These are phyloP conservation scores for Pseudofabraea citricarpa DNA, from an alignment of 2,329 filamentous ascomycete genomes.

Conservation along the genomic window DNA sequence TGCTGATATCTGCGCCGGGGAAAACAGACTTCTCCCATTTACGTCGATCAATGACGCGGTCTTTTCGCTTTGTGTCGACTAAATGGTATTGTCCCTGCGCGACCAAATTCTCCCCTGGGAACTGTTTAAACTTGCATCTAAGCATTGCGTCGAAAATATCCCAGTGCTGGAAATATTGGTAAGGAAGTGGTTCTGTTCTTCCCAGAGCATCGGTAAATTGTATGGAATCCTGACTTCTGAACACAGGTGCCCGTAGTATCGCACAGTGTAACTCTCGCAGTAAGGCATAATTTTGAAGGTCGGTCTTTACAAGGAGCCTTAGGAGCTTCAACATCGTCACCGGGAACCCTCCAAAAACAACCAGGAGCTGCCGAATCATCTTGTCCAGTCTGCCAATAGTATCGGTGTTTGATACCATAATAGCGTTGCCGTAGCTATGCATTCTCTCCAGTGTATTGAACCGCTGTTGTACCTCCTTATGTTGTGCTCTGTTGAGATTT, in stretches of 20 bases:
- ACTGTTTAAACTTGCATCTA: slow-evolving; percentile 2
- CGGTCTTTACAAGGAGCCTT: neutral
- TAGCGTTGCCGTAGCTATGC: too few species aligned
- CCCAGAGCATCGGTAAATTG: neutral
- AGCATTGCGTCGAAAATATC: slow-evolving; percentile 4
- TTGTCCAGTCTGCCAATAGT: neutral
- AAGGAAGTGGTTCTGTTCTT: neutral
- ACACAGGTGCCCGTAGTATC: neutral
- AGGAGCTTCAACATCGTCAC: neutral
- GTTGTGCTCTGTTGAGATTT: neutral
- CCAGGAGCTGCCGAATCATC: neutral
- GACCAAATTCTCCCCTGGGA: neutral
- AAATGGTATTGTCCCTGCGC: slow-evolving; percentile 6
- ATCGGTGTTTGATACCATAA: too few species aligned
- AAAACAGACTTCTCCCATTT: neutral
- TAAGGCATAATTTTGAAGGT: neutral
- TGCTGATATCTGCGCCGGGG: neutral
- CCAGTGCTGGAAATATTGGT: slow-evolving; percentile 3
- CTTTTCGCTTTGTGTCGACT: neutral
- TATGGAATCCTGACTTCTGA: neutral
- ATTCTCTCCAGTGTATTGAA: too few species aligned
- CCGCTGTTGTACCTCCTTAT: too few species aligned
- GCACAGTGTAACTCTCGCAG: neutral
- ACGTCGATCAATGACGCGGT: neutral
- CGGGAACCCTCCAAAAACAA: neutral